Evolutionary conservation across 2,329 filamentous ascomycete species (phyloP).

Genomic region (Trichoderma koningiopsis): DNA sequence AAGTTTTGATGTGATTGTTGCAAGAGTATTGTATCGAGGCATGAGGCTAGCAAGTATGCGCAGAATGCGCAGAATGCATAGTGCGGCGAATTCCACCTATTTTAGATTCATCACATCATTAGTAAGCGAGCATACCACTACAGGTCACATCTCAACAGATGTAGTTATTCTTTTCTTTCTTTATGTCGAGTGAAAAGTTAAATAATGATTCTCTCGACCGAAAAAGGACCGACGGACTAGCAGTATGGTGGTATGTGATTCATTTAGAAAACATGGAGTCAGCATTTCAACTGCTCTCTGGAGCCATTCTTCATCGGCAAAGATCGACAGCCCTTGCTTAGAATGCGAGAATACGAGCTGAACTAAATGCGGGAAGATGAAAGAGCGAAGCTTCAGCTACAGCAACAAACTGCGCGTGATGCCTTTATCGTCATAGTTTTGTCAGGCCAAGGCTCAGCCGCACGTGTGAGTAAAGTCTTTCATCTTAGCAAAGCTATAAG

Average conservation of each 20-base stretch:
- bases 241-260: constrained; percentile 18
- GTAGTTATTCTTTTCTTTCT: neutral
- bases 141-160: neutral
- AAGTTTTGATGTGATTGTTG: neutral
- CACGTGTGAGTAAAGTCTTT: neutral
- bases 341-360: neutral
- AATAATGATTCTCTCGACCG: neutral
- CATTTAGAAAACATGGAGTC: neutral
- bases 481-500: neutral
- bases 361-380: neutral
- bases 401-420: neutral
- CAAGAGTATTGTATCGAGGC: neutral
- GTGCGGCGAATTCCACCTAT: neutral
- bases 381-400: neutral
- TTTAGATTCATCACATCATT: neutral
- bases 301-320: neutral
- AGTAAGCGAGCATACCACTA: neutral
- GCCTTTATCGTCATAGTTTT: neutral
- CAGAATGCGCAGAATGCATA: neutral
- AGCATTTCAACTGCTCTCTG: neutral
- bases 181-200: neutral
- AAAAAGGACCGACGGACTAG: constrained; percentile 6
- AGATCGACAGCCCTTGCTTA: neutral
- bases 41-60: neutral
- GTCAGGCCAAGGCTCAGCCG: neutral